Evolutionary conservation across 2,329 filamentous ascomycete species (phyloP).

Genomic region (Chaetomium sp.): DNA sequence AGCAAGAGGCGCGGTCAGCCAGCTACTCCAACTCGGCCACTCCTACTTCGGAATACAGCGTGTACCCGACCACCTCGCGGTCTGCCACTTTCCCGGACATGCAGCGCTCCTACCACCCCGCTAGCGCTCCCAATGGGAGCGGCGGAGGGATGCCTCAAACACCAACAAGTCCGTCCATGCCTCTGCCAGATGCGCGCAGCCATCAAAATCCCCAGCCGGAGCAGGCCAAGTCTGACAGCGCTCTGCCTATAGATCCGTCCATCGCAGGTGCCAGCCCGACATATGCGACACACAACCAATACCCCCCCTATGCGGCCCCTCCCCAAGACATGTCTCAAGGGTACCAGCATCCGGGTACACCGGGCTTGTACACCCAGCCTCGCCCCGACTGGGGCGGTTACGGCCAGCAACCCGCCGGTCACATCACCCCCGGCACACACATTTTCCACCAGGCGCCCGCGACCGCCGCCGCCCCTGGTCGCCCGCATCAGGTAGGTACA

Average conservation of each 20-base stretch:
- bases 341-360: slow-evolving; percentile 62
- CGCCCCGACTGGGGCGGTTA: slow-evolving; percentile 77
- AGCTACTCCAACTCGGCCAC: slow-evolving; percentile 78
- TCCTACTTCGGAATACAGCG: slow-evolving; percentile 84
- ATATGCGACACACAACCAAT: slow-evolving; percentile 73
- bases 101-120: slow-evolving; percentile 79
- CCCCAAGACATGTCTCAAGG: slow-evolving; percentile 84
- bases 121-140: slow-evolving; percentile 72
- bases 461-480: slow-evolving; percentile 56
- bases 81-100: slow-evolving; percentile 85
- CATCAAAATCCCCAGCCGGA: slow-evolving; percentile 68
- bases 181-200: slow-evolving; percentile 78
- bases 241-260: slow-evolving; percentile 98
- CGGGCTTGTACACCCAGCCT: slow-evolving; percentile 66
- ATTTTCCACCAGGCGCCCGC: slow-evolving; percentile 60
- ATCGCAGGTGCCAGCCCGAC: slow-evolving; percentile 92
- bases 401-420: slow-evolving; percentile 53
- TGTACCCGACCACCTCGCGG: slow-evolving; percentile 73
- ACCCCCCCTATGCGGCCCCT: slow-evolving; percentile 82
- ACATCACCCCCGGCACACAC: slow-evolving; percentile 54
- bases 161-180: slow-evolving; percentile 94
- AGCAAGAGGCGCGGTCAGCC: slow-evolving; percentile 73
- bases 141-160: slow-evolving; percentile 92
- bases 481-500: slow-evolving; percentile 57
- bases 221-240: slow-evolving; percentile 89